Evolutionary conservation across 345 rosid species (phyloP).

Genomic region (Camelina hispida): DNA sequence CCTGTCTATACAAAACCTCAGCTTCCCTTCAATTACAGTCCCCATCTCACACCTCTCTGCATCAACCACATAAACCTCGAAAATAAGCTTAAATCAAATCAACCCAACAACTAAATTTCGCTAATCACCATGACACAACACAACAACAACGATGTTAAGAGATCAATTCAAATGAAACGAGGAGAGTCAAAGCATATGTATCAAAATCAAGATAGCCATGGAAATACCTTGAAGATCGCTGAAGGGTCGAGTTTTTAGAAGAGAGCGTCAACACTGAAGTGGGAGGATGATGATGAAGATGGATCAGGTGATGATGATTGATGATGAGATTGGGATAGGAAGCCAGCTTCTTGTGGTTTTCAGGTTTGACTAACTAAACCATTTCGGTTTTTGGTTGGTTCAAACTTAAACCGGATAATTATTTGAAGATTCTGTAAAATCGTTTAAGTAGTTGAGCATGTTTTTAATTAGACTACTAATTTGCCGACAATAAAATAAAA

Average conservation of each 20-base stretch:
- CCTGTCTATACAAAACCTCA: conserved; percentile 88
- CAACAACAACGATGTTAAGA: too few species aligned
- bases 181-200: background rate
- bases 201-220: background rate
- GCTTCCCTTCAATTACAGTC: conserved; percentile 54
- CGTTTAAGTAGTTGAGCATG: too few species aligned
- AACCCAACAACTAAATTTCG: conserved; percentile 1
- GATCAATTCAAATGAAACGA: conserved; percentile 4
- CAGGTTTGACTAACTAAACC: background rate
- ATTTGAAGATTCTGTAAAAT: background rate
- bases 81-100: background rate
- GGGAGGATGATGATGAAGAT: background rate
- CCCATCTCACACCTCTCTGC: conserved; percentile 56
- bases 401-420: background rate
- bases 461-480: too few species aligned
- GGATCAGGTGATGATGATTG: background rate
- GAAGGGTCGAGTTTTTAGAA: conserved; percentile 3
- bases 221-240: conserved; percentile 22
- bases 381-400: background rate
- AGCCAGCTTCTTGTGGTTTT: background rate
- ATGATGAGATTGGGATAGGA: conserved; percentile 14
- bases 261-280: conserved; percentile 32
- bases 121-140: background rate
- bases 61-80: background rate
- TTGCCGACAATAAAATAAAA: too few species aligned